Base-by-base conservation (phyloP, 176 grass and related monocot species). In the Aegilops sharonensis region DNA sequence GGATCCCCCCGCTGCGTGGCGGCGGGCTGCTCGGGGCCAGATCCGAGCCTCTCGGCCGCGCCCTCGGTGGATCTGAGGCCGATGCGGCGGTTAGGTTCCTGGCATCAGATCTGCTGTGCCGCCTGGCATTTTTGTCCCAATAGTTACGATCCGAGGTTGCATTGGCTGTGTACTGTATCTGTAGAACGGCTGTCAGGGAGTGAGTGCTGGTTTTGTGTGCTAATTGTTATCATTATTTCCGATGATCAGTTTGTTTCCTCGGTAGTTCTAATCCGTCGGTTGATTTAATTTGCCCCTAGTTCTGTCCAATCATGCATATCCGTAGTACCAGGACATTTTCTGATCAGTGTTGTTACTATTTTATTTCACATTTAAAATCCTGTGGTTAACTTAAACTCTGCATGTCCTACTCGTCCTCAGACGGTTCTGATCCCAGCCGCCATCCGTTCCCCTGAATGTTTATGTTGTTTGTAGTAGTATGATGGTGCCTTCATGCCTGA, bases 401-500 rank as follows among this genome's bases (percentile, higher is more conserved):
- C 13, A 17, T 77, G 66, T 64, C 20, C 75, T 78, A 2, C 39
- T 21, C 2, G 21, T 20, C 50, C 50, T 54, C 18, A 42, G 31
- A 13, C 5, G 25, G 25, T 25, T 25, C 25, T 39, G 72, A 62
- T 52, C 21, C 30, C 12, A 54, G 37, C 20, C 35, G 37, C 27
- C 24, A 77, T 52, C 32, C 5, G 9, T 29, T 83, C 13, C 52
- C 61, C 68, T 7, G 47, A 56, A 47, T 84, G 68, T 76, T 84
- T 84, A 47, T 84, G 68, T 84, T 84, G 37, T 91, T 79, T 87
- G 75, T 87, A 87, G 75, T 78, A 54, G 50, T 18, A 15, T 50
- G 47, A 84, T 84, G 89, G 68, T 90, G 57, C 75, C 60, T 59
- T 23, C 85, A 42, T 87, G 60, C 47, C 60, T 81, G 68, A 91